Evolutionary conservation across 208 protist species (phyloP), one percentile per base, ranked within the genome.

Genomic region (Leishmania aethiopica): DNA sequence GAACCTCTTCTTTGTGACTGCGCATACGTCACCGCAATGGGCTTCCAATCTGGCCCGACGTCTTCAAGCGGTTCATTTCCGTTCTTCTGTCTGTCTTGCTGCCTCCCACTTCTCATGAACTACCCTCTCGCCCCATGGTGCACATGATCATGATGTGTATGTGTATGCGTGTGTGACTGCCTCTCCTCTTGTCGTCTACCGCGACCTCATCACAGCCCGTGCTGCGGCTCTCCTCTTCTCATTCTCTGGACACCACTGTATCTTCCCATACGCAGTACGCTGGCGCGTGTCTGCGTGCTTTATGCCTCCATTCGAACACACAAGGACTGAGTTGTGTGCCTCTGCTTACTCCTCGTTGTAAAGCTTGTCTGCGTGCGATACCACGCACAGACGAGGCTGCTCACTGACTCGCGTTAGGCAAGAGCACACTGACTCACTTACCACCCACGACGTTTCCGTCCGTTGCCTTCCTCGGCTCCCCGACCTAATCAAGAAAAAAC

Each of bases 1-100:
- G 32, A 13, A n/a, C 35, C 7, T 47, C 67, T 8, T 71, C 13
- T 71, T 6, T 32, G 28, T 37, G 64, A 40, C 37, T 49, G 32
- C 67, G 7, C 40, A 49, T n/a, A 42, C 7, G 19, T 13, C 67
- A 72, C 40, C 25, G 22, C 13, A 32, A 72, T n/a, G 67, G 19
- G 40, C 25, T 72, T 37, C 67, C 37, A 72, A 47, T n/a, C 19
- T 28, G 32, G 32, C 67, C 22, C 6, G 67, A 72, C 40, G 22
- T 42, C 67, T 74, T 74, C 70, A 74, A n/a, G 42, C 13, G 70
- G 42, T 1, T 35, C 28, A 25, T 35, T 74, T 22, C 70, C 45
- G 45, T 22, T 15, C 13, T 62, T 11, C 40, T 82, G 62, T 70
- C 79, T 77, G 2, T 62, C 66, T 66, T 62, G 47, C 82, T 45